phyloP scores from a whole-genome alignment of 2,329 filamentous ascomycete genomes.

The Setomelanomma holmii region DNA sequence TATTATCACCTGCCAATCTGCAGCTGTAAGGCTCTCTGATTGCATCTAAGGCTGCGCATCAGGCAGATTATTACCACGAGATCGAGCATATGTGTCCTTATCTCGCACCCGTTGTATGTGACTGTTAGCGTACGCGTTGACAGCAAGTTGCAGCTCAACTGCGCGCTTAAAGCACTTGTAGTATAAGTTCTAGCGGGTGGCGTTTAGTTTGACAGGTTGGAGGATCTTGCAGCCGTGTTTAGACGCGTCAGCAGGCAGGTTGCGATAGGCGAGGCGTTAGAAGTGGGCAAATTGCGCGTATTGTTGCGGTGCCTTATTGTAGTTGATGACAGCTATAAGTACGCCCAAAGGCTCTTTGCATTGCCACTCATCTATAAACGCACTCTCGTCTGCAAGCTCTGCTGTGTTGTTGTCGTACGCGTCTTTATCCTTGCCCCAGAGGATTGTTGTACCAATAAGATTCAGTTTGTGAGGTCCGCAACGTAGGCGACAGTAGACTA shows the following conservation, averaged over 20 bases:
- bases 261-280: too few relatives aligned
- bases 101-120: background rate
- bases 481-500: background rate
- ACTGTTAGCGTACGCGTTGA: background rate
- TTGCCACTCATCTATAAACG: background rate
- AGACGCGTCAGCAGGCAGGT: too few relatives aligned
- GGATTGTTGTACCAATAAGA: background rate
- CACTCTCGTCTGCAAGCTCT: background rate
- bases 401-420: background rate
- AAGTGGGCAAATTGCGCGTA: too few relatives aligned
- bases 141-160: background rate
- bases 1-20: background rate
- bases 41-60: background rate
- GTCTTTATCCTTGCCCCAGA: too few relatives aligned
- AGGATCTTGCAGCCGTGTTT: background rate
- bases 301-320: background rate
- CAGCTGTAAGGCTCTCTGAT: background rate
- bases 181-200: background rate
- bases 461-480: conserved; percentile 1
- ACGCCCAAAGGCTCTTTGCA: background rate
- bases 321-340: conserved; percentile 4
- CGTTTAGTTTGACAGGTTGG: background rate
- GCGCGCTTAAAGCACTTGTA: background rate
- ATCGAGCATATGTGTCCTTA: background rate
- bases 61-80: background rate